Evolutionary conservation across 1,139 yeast species (phyloP).

Genomic region (Barnettozyma hawaiiensis): DNA sequence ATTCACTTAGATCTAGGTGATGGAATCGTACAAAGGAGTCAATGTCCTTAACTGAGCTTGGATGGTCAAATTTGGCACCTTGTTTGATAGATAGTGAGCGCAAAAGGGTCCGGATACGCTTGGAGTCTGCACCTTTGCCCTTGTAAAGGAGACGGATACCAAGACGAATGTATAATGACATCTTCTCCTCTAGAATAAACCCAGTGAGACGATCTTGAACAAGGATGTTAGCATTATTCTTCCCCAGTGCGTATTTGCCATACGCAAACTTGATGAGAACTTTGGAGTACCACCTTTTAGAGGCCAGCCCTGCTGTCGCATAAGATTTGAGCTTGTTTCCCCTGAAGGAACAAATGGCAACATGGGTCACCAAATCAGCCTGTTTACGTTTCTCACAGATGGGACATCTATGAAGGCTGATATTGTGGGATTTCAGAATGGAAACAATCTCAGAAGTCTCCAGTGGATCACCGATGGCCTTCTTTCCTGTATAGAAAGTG

Average conservation of each 20-base stretch:
- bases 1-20: constrained; percentile 66
- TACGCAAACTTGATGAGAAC: constrained; percentile 77
- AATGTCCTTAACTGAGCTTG: constrained; percentile 61
- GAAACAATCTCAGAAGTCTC: constrained; percentile 52
- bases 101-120: constrained; percentile 51
- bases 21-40: constrained; percentile 78
- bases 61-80: constrained; percentile 76
- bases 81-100: constrained; percentile 69
- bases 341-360: constrained; percentile 85
- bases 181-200: constrained; percentile 81
- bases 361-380: constrained; percentile 73
- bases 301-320: constrained; percentile 77
- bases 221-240: constrained; percentile 86
- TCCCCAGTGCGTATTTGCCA: constrained; percentile 83
- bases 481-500: constrained; percentile 17
- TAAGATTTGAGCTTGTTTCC: constrained; percentile 64
- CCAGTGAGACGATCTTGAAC: constrained; percentile 93
- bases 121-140: constrained; percentile 57
- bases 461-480: constrained; percentile 20
- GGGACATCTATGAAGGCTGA: constrained; percentile 49
- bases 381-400: constrained; percentile 59
- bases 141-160: constrained; percentile 83
- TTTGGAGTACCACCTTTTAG: constrained; percentile 85
- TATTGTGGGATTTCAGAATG: constrained; percentile 29
- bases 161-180: constrained; percentile 80